phyloP scores from a whole-genome alignment of 305 asterid species.

The Plantago lanceolata region DNA sequence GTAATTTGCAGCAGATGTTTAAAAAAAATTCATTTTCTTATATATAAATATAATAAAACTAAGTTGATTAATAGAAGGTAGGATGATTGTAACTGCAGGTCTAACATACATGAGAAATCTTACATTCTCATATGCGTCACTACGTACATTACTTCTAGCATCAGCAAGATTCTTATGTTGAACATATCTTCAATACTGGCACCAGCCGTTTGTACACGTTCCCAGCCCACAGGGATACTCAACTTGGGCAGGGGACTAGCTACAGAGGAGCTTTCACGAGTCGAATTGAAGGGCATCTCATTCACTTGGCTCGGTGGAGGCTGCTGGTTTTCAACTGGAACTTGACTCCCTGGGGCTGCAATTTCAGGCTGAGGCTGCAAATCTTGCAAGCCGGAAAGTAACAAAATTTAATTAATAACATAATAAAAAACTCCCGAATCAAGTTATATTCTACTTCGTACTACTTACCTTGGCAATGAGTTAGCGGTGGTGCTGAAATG shows the following conservation, averaged over 20 bases:
- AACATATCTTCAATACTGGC: constrained; percentile 13
- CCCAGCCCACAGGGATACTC: constrained; percentile 24
- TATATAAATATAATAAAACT: too few relatives aligned
- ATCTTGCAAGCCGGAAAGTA: constrained; percentile 7
- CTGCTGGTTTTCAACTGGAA: constrained; percentile 16
- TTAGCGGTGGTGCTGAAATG: constrained; percentile 36
- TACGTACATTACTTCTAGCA: constrained; percentile 15
- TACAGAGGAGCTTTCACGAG: constrained; percentile 6
- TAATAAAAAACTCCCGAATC: not conserved
- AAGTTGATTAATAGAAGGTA: too few relatives aligned
- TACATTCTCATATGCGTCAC: not conserved
- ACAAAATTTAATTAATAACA: not conserved
- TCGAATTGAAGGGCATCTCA: constrained; percentile 24
- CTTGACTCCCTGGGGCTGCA: constrained; percentile 27
- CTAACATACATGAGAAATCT: not conserved
- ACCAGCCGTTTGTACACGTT: constrained; percentile 20
- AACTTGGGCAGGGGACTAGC: constrained; percentile 20
- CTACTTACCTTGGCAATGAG: constrained; percentile 40
- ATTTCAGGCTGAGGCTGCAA: constrained; percentile 21
- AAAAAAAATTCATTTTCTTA: too few relatives aligned
- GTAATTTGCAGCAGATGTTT: too few relatives aligned
- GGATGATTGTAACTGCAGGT: not conserved
- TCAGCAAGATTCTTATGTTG: constrained; percentile 19
- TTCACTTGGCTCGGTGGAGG: constrained; percentile 18
- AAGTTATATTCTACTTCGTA: not conserved